Evolutionary conservation across 1,139 yeast species (phyloP), one percentile per base, ranked within the genome.

Genomic region (Yamadazyma oceani): DNA sequence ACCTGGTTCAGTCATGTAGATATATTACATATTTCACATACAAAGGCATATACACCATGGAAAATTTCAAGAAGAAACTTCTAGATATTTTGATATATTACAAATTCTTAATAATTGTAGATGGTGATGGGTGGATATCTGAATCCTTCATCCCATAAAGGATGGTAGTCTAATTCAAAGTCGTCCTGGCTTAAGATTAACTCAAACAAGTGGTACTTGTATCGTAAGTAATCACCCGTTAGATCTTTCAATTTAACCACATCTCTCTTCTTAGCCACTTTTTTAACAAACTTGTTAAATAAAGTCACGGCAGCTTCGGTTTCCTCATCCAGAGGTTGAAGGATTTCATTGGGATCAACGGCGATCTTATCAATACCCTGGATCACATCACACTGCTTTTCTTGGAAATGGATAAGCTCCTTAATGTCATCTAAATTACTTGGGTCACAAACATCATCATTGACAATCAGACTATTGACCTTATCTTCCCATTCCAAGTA

Each of bases 361-460:
- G 50, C 48, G 3, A 48, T 13, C 32, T 48, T 48, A 7, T 52
- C 61, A 11, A 57, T 34, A 3, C 61, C 66, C 36, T 52, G 54
- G 6, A 65, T 49, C 11, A 46, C 51, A 43, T 62, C 66, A 40
- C 53, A 53, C 7, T 46, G 34, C 4, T 42, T 39, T 40, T 63
- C 66, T 43, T 64, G 69, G 26, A 41, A 48, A 26, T 46, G 33
- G 7, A 62, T 46, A 19, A 52, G 39, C 8, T 47, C 35, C 22
- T 36, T 34, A 7, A 40, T 31, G 14, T 34, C 17, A 14, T 36
- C 17, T 26, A 42, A 32, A 22, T 47, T 35, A 16, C 49, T 50
- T 35, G 38, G 21, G 5, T 36, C 33, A 16, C 40, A 35, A 13
- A 43, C 17, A 21, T 43, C 32, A 26, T 44, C 48, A 25, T 42